Evolutionary conservation across 768 basidiomycete species (phyloP).

Genomic region (Leucocoprinus sp.): DNA sequence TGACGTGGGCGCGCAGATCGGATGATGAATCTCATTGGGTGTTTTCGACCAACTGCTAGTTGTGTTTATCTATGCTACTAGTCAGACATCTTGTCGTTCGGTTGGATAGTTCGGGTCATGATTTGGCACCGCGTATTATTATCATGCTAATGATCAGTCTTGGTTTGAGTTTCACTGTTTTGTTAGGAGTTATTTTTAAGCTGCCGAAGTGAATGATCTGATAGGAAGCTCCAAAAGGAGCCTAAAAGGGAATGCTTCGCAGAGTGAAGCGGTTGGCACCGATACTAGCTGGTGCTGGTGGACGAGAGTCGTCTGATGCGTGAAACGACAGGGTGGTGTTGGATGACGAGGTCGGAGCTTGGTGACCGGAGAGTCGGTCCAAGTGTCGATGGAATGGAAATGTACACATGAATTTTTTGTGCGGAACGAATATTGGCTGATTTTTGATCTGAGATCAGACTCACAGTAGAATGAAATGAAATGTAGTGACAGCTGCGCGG

Average conservation of each 20-base stretch:
- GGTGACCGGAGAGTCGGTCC: not conserved
- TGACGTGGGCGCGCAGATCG: not conserved
- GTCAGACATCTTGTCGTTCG: not conserved
- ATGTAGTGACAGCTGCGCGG: not conserved
- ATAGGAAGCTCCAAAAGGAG: constrained; percentile 2
- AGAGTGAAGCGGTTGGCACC: not conserved
- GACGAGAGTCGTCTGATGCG: constrained; percentile 1
- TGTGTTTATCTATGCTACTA: too few species aligned
- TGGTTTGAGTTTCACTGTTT: not conserved
- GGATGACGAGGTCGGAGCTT: not conserved
- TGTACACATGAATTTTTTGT: not conserved
- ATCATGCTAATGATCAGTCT: not conserved
- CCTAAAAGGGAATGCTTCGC: constrained; percentile 7
- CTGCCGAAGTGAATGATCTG: constrained; percentile 4
- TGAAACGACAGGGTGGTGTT: constrained; percentile 7
- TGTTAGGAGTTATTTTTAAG: constrained; percentile 2
- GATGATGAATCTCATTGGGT: not conserved
- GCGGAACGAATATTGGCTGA: not conserved
- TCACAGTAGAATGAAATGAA: too few species aligned
- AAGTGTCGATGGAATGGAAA: not conserved
- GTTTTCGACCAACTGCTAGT: too few species aligned
- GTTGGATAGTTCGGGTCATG: not conserved
- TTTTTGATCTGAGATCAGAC: constrained; percentile 1
- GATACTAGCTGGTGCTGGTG: not conserved
- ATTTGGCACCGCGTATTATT: not conserved